Evolutionary conservation across 2,329 filamentous ascomycete species (phyloP).

Genomic region (Aphanoascus verrucosus): DNA sequence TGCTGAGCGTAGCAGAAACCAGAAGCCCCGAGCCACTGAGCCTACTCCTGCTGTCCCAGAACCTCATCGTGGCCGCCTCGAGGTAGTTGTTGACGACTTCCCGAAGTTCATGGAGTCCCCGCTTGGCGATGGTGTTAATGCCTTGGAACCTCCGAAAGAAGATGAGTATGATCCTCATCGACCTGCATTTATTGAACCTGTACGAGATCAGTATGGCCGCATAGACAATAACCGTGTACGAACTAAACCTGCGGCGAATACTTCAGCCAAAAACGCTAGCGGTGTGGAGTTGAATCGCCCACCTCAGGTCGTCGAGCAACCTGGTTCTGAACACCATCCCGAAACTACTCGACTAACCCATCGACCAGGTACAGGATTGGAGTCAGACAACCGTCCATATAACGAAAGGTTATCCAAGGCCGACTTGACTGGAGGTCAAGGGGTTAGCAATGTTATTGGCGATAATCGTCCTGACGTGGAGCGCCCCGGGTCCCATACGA

Average conservation of each 20-base stretch:
- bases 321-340: background rate
- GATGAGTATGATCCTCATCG: constrained; percentile 42
- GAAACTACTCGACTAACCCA: background rate
- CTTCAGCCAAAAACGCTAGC: background rate
- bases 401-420: constrained; percentile 1
- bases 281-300: background rate
- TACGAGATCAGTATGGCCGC: constrained; percentile 13
- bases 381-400: background rate
- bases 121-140: constrained; percentile 14
- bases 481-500: constrained; percentile 11
- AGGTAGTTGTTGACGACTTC: constrained; percentile 18
- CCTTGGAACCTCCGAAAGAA: constrained; percentile 28
- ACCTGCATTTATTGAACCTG: constrained; percentile 25
- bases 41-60: background rate
- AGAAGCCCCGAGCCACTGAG: background rate
- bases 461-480: background rate
- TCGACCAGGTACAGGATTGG: background rate
- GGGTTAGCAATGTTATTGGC: background rate
- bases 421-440: background rate
- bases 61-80: constrained; percentile 9
- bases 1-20: background rate
- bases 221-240: constrained; percentile 6
- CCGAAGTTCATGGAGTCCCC: constrained; percentile 19
- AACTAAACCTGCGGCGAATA: background rate
- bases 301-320: background rate